Base-by-base conservation (phyloP, 768 basidiomycete species). In the Pseudohyphozyma bogoriensis region DNA sequence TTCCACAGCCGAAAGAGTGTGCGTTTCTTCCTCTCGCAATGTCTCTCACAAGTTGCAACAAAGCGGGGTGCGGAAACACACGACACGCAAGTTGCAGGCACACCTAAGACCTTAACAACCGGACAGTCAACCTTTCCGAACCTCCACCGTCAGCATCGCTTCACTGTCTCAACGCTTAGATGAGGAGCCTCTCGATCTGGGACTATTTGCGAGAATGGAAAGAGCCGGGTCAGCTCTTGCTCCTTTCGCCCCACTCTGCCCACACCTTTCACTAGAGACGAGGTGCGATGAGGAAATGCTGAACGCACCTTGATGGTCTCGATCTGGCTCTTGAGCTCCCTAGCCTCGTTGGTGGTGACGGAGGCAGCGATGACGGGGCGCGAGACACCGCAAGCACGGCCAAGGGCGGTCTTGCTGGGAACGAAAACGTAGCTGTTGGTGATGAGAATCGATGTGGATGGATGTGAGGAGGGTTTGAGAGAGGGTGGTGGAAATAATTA, bases 341-440 rank as follows among this genome's bases (percentile, higher is more conserved):
- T 83, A 46, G 87, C 85, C 75, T 97, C 92, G 67, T 89, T 92
- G 60, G 90, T 95, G n/a, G 89, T 96, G 64, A 97, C 85, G 70
- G 88, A 91, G 33, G 87, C 89, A 63, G 93, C 83, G 62, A 99
- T 97, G 69, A 97, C 93, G 31, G 91, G 87, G 59, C 95, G 79
- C 35, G 89, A 85, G 46, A 99, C 93, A 61, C 92, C 89, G 76
- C 92, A 96, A 37, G 93, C 92, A 55, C 93, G 83, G 32, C 92
- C 95, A 36, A 99, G 80, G 26, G 93, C 91, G 57, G 90, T 90
- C 77, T 97, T 97, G 59, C 85, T 87, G 31, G 87, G 89, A 50
- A 99, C 79, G 76, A 96, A 97, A 70, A 97, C 79, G 75, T 97
- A 99, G 53, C 47, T 49, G 29, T 24, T n/a, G n/a, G n/a, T n/a